phyloP scores from a whole-genome alignment of 805 yeast genomes.

The Starmerella stigmatis region DNA sequence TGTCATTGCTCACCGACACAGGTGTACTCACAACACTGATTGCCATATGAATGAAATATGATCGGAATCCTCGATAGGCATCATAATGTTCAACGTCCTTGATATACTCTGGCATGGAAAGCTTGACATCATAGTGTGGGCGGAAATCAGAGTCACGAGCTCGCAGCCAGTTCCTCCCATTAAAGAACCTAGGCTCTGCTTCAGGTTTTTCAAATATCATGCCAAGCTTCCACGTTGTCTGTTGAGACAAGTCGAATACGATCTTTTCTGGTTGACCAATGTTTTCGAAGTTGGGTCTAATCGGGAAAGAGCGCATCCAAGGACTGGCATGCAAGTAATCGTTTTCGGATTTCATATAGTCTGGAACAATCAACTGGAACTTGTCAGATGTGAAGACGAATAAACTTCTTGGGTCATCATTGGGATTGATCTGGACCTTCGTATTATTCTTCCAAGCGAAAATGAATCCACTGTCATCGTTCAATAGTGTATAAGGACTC shows the following conservation, averaged over 20 bases:
- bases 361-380: conserved; percentile 65
- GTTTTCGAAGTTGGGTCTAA: conserved; percentile 23
- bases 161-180: conserved; percentile 3
- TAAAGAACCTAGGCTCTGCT: not conserved
- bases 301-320: conserved; percentile 27
- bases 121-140: conserved; percentile 54
- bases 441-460: conserved; percentile 60
- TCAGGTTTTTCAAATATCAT: conserved; percentile 56
- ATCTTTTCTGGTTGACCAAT: conserved; percentile 34
- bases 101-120: conserved; percentile 47
- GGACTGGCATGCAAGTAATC: conserved; percentile 25
- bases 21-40: conserved; percentile 34
- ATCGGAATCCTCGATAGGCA: conserved; percentile 69
- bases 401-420: conserved; percentile 59
- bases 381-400: conserved; percentile 52
- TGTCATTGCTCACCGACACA: not conserved
- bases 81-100: conserved; percentile 49
- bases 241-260: conserved; percentile 52
- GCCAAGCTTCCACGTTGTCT: conserved; percentile 71
- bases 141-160: conserved; percentile 39
- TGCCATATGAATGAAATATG: conserved; percentile 70
- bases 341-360: conserved; percentile 43
- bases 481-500: conserved; percentile 66
- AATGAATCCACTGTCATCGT: conserved; percentile 63
- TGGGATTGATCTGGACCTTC: conserved; percentile 48